Evolutionary conservation across 345 rosid species (phyloP), one percentile per base, ranked within the genome.

Genomic region (Rhodomyrtus tomentosa): DNA sequence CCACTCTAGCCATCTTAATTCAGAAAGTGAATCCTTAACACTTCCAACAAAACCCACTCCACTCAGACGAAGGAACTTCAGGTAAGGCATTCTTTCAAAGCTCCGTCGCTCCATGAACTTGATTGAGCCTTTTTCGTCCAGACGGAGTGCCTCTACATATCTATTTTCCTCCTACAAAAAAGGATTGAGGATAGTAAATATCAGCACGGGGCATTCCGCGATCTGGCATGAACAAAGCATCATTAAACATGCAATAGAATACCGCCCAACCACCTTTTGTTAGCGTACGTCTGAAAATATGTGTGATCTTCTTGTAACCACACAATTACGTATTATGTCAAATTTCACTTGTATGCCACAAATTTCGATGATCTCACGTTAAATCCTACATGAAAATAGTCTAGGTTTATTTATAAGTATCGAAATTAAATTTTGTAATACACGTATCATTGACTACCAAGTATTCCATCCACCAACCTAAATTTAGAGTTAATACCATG

Each of bases 41-140:
- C 13, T 8, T n/a, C 8, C 32, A n/a, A 0, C 18, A n/a, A 56
- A 13, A 5, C 2, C 0, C 1, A 56, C 4, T 2, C 2, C 18
- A 2, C 16, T 56, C 68, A 1, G 7, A n/a, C 5, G 68, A 56
- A 56, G 36, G 36, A 56, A 56, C 68, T 56, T 56, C 7, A 56
- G 29, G 36, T 25, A 24, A 56, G 68, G 68, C 68, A 56, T 56
- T n/a, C 15, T 56, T n/a, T 12, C n/a, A 25, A n/a, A 56, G 32
- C 68, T 12, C 3, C 5, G 1, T n/a, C 3, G 36, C 36, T n/a
- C 0, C 36, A 56, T 56, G 36, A 56, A 56, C 32, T 0, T 11
- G 5, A 0, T 13, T 6, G 68, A 56, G 18, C 36, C 68, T 1
- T 2, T 56, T 56, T 56, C 0, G 4, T 56, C 8, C 9, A 56